Conservation (phyloP, 306 rosid species). For the Sindora glabra region DNA sequence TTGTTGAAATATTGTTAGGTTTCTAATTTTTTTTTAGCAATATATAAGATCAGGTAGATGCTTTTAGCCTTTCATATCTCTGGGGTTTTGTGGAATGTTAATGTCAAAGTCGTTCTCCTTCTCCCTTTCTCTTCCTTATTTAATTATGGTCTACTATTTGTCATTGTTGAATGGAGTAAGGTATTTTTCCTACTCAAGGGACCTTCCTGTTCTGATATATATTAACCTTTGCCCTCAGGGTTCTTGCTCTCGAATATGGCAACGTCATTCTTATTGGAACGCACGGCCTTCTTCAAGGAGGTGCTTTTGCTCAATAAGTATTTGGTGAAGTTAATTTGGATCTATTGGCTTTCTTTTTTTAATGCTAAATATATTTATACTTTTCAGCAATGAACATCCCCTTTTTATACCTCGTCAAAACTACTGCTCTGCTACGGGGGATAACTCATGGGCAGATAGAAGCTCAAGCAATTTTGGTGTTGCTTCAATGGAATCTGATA, state of each 20-base stretch:
- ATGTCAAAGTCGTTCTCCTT: neutral
- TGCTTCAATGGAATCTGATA: slow-evolving; percentile 91
- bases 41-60: neutral
- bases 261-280: slow-evolving; percentile 84
- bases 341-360: slow-evolving; percentile 13
- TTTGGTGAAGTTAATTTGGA: slow-evolving; percentile 8
- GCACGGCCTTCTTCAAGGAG: slow-evolving; percentile 81
- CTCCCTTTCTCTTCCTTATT: neutral
- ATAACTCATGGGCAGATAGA: slow-evolving; percentile 91
- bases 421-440: slow-evolving; percentile 76
- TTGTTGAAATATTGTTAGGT: no score
- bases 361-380: slow-evolving; percentile 13
- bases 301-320: slow-evolving; percentile 32
- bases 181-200: neutral
- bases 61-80: neutral
- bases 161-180: neutral
- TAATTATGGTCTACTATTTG: neutral
- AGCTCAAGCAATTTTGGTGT: slow-evolving; percentile 92
- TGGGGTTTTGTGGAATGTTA: no score
- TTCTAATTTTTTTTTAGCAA: neutral
- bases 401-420: slow-evolving; percentile 91
- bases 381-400: slow-evolving; percentile 87
- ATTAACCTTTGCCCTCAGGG: slow-evolving; percentile 43
- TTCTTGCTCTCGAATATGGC: slow-evolving; percentile 98
- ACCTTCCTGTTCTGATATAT: neutral